phyloP scores from a whole-genome alignment of 371 early-diverging fungal species.

The Mycotypha africana region DNA sequence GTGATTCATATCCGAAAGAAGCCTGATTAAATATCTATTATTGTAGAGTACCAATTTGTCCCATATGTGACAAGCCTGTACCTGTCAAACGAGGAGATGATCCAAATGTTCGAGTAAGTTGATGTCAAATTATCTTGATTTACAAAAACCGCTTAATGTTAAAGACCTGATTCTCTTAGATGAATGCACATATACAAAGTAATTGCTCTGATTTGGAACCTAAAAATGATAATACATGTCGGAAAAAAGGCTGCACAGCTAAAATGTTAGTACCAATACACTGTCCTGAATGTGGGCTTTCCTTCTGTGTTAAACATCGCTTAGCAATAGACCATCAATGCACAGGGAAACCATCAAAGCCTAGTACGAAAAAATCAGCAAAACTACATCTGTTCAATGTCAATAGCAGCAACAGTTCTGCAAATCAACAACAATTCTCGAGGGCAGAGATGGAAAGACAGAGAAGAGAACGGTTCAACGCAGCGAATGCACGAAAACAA shows the following conservation, averaged over 20 bases:
- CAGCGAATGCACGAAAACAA: conserved; percentile 19
- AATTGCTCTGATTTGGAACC: conserved; percentile 48
- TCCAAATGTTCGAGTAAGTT: conserved; percentile 53
- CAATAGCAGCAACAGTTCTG: not conserved
- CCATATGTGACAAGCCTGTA: conserved; percentile 59
- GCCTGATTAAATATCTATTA: too few species aligned
- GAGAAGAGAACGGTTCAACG: conserved; percentile 13
- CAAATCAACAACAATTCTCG: conserved; percentile 1
- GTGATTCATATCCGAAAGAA: too few species aligned
- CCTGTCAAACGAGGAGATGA: conserved; percentile 58
- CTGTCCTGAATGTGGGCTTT: conserved; percentile 51
- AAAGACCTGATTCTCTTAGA: conserved; percentile 9
- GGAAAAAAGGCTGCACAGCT: conserved; percentile 47
- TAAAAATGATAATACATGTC: conserved; percentile 50
- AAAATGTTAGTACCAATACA: conserved; percentile 52
- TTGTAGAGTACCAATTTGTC: conserved; percentile 54
- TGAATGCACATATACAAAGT: conserved; percentile 59
- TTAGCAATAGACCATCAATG: conserved; percentile 58
- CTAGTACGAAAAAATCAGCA: too few species aligned
- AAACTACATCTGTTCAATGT: not conserved
- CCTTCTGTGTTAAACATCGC: conserved; percentile 63
- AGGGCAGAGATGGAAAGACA: conserved; percentile 26
- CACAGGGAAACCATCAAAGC: conserved; percentile 17
- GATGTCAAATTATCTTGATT: not conserved
- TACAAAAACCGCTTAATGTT: not conserved